Base-by-base conservation (phyloP, 805 yeast genomes). In the Saccharomycopsis capsularis region DNA sequence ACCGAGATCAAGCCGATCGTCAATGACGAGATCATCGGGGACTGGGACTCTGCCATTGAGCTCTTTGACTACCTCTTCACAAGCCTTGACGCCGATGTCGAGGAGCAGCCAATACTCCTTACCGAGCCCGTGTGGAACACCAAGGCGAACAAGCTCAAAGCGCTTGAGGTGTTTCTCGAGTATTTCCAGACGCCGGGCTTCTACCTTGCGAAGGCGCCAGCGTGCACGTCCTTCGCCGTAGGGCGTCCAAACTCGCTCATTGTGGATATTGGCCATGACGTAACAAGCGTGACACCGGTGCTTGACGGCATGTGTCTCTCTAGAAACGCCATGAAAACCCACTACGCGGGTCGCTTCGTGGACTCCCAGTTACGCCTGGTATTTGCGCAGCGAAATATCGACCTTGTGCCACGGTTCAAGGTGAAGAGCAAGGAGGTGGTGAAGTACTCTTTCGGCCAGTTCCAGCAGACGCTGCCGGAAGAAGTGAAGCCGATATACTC, bases 101-200 rank as follows among this genome's bases (percentile, higher is more conserved):
- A 62, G 18, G 87, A 83, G 51, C 85, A 81, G 61, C 96, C 97
- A 5, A 69, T 87, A 27, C 65, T 90, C 47, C 63, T 88, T 39
- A 89, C 96, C 0, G 96, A 90, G 67, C 90, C 95, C 2, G 81
- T 86, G 11, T 85, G 95, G 95, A 82, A 86, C 52, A 69, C 83
- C 3, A 75, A 71, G 21, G 74, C 67, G 39, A 83, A 85, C 62
- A 79, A 91, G 56, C 72, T 70, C 48, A 80, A 78, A 57, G 75
- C 89, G 5, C 69, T 90, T 60, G 95, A 89, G 63, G 70, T 78
- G 1, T 73, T 84, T 38, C 72, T 85, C 51, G 96, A 88, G 60
- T 67, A 71, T 13, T 73, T 82, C 60, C 71, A 78, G 34, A 83
- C 82, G 56, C 90, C 93, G 35, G 97, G 95, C 0, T 78, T 86